phyloP scores from a whole-genome alignment of 805 yeast genomes.

The Pichia exigua region DNA sequence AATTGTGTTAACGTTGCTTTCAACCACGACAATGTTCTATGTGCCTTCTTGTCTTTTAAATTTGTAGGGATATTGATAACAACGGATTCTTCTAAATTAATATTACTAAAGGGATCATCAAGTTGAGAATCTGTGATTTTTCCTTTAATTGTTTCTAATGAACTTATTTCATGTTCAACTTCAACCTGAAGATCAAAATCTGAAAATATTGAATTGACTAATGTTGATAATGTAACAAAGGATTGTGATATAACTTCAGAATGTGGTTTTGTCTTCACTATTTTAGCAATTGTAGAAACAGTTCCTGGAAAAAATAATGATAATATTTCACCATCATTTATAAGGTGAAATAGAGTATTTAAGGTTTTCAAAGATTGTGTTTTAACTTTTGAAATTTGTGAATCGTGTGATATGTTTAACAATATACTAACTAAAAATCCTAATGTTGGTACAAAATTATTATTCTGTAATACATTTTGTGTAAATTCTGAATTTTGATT shows the following conservation, averaged over 20 bases:
- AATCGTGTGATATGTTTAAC: conserved; percentile 28
- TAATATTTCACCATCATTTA: conserved; percentile 40
- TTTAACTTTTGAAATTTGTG: conserved; percentile 25
- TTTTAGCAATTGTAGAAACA: conserved; percentile 37
- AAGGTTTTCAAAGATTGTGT: conserved; percentile 29
- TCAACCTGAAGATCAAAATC: conserved; percentile 32
- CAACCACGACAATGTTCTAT: conserved; percentile 48
- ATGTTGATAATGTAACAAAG: conserved; percentile 24
- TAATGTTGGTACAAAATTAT: conserved; percentile 34
- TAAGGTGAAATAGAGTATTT: conserved; percentile 25
- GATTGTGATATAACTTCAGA: conserved; percentile 29
- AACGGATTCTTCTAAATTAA: conserved; percentile 1
- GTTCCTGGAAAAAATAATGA: conserved; percentile 46
- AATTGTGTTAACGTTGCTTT: conserved; percentile 45
- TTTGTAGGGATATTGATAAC: conserved; percentile 15
- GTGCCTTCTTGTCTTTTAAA: conserved; percentile 10
- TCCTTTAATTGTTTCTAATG: conserved; percentile 14
- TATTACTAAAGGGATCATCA: not conserved
- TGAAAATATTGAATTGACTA: conserved; percentile 32
- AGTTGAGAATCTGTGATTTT: not conserved
- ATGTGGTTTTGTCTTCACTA: conserved; percentile 30
- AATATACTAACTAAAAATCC: conserved; percentile 42
- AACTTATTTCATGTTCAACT: conserved; percentile 1
- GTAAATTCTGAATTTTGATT: conserved; percentile 21
- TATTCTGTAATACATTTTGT: conserved; percentile 24